These are phyloP conservation scores for Hanseniaspora lindneri DNA, from an alignment of 805 yeast species.

Conservation along the genomic window DNA sequence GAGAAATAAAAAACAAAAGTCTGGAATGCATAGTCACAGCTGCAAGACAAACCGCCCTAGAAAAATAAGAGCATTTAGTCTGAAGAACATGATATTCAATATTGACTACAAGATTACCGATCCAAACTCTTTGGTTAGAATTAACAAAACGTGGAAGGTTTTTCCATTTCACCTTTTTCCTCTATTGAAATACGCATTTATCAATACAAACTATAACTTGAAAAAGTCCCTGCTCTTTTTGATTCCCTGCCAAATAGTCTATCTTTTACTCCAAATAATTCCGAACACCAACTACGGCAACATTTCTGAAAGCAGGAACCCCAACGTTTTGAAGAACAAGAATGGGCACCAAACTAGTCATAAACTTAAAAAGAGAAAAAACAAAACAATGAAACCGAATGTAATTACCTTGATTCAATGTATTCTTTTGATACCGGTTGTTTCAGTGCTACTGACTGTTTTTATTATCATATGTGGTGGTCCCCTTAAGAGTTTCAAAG, in stretches of 20 bases:
- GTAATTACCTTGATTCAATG: constrained; percentile 22
- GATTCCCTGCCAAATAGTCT: constrained; percentile 29
- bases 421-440: constrained; percentile 20
- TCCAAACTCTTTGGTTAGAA: constrained; percentile 25
- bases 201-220: constrained; percentile 24
- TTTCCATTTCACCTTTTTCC: constrained; percentile 28
- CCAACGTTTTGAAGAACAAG: background rate
- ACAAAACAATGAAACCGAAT: constrained; percentile 26
- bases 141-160: constrained; percentile 24
- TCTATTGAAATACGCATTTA: constrained; percentile 27
- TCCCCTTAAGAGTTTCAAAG: constrained; percentile 45
- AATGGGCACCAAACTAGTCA: background rate
- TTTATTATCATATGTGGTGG: constrained; percentile 65
- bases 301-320: background rate
- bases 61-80: background rate
- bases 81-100: constrained; percentile 3
- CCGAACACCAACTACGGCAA: constrained; percentile 27
- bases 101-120: constrained; percentile 11
- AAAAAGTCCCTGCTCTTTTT: constrained; percentile 24
- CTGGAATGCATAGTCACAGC: background rate
- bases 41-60: background rate
- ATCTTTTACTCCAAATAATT: constrained; percentile 29
- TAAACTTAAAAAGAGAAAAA: background rate
- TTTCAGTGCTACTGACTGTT: constrained; percentile 24
- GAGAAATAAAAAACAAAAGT: background rate